A percentile compares a stretch with the other conserved stretches of the same genome.
Conservation (phyloP, 768 basidiomycete species). For the Boletus subparvulus region DNA sequence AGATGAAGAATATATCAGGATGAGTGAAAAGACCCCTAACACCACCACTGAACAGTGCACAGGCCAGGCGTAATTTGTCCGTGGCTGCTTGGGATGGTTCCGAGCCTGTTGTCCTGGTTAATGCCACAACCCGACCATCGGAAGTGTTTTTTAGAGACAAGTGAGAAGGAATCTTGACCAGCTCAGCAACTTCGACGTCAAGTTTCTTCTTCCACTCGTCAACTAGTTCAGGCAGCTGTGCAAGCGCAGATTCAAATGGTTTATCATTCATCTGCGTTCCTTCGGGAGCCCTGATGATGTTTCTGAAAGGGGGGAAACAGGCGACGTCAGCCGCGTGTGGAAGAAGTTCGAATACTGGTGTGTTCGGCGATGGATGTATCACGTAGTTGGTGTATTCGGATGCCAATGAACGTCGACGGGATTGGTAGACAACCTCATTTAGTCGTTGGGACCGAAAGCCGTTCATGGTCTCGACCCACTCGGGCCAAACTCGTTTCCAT, state of each 20-base stretch:
- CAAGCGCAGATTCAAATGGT: neutral
- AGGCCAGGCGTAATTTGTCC: slow-evolving; percentile 5
- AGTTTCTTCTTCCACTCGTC: neutral
- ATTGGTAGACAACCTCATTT: neutral
- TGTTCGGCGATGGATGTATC: neutral
- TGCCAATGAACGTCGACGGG: neutral
- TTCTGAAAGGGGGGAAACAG: slow-evolving; percentile 1
- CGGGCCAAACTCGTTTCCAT: slow-evolving; percentile 12
- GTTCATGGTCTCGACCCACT: neutral
- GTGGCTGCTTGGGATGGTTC: neutral
- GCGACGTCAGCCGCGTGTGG: slow-evolving; percentile 5
- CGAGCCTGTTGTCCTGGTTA: too few relatives aligned
- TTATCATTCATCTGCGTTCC: neutral
- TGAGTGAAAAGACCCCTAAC: neutral
- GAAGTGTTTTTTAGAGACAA: too few relatives aligned
- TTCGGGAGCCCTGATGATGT: slow-evolving; percentile 1
- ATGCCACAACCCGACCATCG: too few relatives aligned
- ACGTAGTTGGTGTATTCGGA: neutral
- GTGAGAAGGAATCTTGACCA: neutral
- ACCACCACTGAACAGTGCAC: slow-evolving; percentile 2
- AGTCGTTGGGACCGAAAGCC: neutral
- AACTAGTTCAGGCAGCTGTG: neutral
- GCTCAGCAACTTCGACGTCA: neutral
- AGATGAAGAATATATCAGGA: neutral
- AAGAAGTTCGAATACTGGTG: neutral